phyloP scores from a whole-genome alignment of 768 basidiomycete genomes.

The Terana coerulea region DNA sequence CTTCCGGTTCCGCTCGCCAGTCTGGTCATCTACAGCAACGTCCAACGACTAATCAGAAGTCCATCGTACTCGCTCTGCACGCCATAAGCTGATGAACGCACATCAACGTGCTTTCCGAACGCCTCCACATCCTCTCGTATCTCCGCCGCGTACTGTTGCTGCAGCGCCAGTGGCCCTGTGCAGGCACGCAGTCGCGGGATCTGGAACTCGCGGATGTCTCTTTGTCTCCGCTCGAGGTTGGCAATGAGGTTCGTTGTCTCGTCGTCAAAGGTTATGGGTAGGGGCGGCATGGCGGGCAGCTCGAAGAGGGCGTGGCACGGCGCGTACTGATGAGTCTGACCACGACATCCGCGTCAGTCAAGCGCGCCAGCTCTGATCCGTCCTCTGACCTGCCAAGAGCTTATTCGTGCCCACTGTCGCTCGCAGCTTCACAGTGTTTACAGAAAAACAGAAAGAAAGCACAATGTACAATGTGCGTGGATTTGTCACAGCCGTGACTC shows the following conservation, averaged over 20 bases:
- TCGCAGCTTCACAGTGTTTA: too few species aligned
- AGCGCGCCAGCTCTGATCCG: too few species aligned
- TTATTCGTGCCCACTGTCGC: too few species aligned
- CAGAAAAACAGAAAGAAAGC: too few species aligned
- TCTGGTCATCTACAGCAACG: conserved; percentile 69
- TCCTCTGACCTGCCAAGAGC: too few species aligned
- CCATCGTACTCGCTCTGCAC: conserved; percentile 5
- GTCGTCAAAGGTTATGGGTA: conserved; percentile 50
- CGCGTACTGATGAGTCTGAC: neutral
- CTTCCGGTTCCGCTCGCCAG: conserved; percentile 45
- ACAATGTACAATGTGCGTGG: too few species aligned
- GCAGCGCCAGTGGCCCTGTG: conserved; percentile 61
- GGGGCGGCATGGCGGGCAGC: conserved; percentile 62
- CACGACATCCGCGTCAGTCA: neutral
- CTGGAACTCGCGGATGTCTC: conserved; percentile 65
- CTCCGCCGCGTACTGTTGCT: conserved; percentile 73
- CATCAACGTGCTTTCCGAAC: conserved; percentile 66
- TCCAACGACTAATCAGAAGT: conserved; percentile 53
- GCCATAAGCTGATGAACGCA: conserved; percentile 21
- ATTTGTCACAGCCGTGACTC: too few species aligned
- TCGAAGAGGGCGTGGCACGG: neutral
- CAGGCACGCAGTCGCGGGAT: conserved; percentile 72
- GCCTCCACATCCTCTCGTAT: conserved; percentile 71
- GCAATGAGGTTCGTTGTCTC: conserved; percentile 49
- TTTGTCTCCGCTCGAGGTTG: conserved; percentile 49